Base-by-base conservation (phyloP, 2,329 filamentous ascomycete species). In the Aspergillus novofumigatus region DNA sequence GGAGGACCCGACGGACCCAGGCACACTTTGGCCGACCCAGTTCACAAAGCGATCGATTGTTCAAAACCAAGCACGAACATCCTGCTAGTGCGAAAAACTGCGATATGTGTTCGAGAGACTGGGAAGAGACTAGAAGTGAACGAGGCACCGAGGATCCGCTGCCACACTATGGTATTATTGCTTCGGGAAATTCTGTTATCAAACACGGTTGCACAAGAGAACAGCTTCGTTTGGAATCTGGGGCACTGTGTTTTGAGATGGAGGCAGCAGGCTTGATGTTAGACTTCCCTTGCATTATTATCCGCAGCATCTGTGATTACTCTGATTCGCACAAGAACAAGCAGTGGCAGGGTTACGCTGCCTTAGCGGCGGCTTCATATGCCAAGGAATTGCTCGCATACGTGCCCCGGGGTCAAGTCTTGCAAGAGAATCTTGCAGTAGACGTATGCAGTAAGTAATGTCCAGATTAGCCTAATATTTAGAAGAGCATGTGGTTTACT, bases 141-240 rank as follows among this genome's bases (percentile, higher is more conserved):
- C 55, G 55, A 14, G 57, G 56, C n/a, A 9, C 25, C 41, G 47
- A 17, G 17, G 35, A 52, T 52, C 41, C 26, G 10, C 35, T 2
- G 3, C 51, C n/a, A n/a, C 11, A 57, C 20, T 62, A 58, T 26
- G 53, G 60, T 14, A 51, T 62, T 5, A 62, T 62, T 53, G 55
- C 54, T 2, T 62, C 59, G 29, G 54, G 55, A 2, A 61, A 62
- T 54, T 1, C 7, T 6, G 53, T 59, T 11, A 58, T 62, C 10
- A 59, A 61, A 21, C 4, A 61, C 25, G 55, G 42, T 9, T 1
- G 3, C 1, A 58, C 29, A 49, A 51, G 61, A 11, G 61, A 61
- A 29, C 49, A 52, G 17, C 54, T 61, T 1, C 1, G 53, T 1
- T 21, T 9, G 9, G 26, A 54, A 7, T 52, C 38, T 23, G 52